Base-by-base conservation (phyloP, 2,329 filamentous ascomycete genomes). In the Mycosphaerella arachidis region DNA sequence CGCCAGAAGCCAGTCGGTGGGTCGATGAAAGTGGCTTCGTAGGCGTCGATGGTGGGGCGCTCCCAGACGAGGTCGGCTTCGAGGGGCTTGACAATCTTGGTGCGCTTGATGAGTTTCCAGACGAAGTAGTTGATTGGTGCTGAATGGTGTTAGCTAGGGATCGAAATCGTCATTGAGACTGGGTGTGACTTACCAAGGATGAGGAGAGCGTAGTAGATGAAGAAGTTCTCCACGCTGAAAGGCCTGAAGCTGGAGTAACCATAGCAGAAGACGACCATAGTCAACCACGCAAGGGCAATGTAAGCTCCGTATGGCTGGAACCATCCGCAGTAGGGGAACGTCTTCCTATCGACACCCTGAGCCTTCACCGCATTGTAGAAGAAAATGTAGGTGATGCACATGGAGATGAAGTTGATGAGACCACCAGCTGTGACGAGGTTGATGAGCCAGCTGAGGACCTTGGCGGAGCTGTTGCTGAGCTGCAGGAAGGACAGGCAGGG, bases 91-190 rank as follows among this genome's bases (percentile, higher is more conserved):
- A 86, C 75, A 56, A 84, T 76, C 61, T 77, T 80, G 5, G 86
- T 89, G 54, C 76, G 76, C 76, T 88, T 84, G 71, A 86, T 24
- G 0, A 89, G 4, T 75, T 90, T 90, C 86, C 86, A 90, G 68
- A 76, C 76, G 48, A 81, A 53, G 71, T 81, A 88, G 9, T 83
- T 71, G 45, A 83, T 66, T 3, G 81, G 78, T 0, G 80, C 79
- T 46, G 85, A 16, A 70, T 55, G 1, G 29, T 30, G 55, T 62
- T 55, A 65, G 63, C 48, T 37, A 8, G 16, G 4, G 35, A 16
- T 12, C 12, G 4, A 10, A 30, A 30, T 5, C 2, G 29, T 35
- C 16, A 18, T 9, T 24, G 13, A 3, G 10, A 18, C 10, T 10
- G 12, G 18, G 16, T 1, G 2, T 2, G n/a, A 59, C 63, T 62